phyloP scores from a whole-genome alignment of 2,329 filamentous ascomycete genomes.

The Cercospora sp. region DNA sequence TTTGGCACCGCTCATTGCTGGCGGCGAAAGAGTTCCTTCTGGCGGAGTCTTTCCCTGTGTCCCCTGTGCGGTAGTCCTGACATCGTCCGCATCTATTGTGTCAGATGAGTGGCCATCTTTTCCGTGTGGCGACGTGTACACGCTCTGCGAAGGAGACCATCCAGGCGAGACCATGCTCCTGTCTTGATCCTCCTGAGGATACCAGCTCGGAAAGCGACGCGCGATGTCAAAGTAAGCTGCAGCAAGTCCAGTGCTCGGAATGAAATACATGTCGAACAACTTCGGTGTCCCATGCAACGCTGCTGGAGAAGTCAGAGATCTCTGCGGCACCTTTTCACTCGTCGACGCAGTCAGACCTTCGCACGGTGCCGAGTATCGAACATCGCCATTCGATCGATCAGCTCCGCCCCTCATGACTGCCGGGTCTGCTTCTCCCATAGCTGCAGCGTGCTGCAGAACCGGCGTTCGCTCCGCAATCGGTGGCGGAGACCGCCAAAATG shows the following conservation, averaged over 20 bases:
- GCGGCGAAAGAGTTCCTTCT: neutral
- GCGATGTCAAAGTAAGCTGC: constrained; percentile 37
- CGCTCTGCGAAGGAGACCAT: constrained; percentile 35
- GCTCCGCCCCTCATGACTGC: constrained; percentile 15
- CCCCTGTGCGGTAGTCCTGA: neutral
- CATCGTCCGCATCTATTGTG: neutral
- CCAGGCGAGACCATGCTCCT: constrained; percentile 12
- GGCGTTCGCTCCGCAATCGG: constrained; percentile 17
- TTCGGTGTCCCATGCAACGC: constrained; percentile 23
- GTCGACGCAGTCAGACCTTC: neutral
- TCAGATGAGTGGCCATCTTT: neutral
- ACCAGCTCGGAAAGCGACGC: constrained; percentile 28
- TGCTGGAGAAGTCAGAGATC: constrained; percentile 36
- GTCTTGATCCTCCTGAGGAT: neutral
- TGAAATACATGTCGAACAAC: constrained; percentile 37
- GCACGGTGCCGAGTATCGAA: constrained; percentile 30
- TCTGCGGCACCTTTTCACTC: constrained; percentile 18
- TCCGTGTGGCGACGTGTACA: constrained; percentile 18
- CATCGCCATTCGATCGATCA: constrained; percentile 20
- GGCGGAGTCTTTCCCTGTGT: neutral
- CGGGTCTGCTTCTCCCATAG: constrained; percentile 28
- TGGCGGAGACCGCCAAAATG: constrained; percentile 35
- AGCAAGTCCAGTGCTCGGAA: constrained; percentile 38
- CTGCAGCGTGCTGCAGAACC: constrained; percentile 30
- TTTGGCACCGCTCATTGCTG: neutral